Evolutionary conservation across 2,329 filamentous ascomycete genomes (phyloP), one percentile per base, ranked within the genome.

Genomic region (Xylaria sp.): DNA sequence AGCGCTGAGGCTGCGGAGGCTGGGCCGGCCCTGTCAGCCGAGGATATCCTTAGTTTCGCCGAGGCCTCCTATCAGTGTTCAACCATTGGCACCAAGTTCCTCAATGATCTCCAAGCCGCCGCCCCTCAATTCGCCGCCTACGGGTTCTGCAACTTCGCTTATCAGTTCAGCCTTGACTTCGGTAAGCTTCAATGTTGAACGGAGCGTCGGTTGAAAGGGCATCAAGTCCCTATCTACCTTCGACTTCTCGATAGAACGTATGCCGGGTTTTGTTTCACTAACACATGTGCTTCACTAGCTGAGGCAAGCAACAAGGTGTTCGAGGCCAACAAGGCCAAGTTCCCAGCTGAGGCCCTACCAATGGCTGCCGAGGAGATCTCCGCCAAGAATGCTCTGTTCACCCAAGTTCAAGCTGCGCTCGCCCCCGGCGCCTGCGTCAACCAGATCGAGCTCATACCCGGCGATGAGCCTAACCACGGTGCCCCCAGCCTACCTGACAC

Each of bases 11-110:
- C 9, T 6, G 51, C 56, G n/a, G 3, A 62, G 3, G 20, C 44
- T 2, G 60, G 68, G 48, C 38, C 46, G 3, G 57, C 65, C 53
- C 71, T 76, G 53, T 66, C 70, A 1, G 15, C n/a, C 11, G 63
- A 71, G 9, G 74, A 75, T 20, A 59, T 67, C n/a, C n/a, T 66
- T 15, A 48, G 54, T 36, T 66, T 76, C 28, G 49, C 26, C 11
- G 36, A 23, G 13, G 20, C 65, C 44, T 60, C 68, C 6, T 2
- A 51, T 1, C 6, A 67, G 15, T 17, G 69, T n/a, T 59, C 65
- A 7, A 2, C 6, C 0, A 26, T 67, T 5, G 72, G 71, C 6
- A 38, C 44, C 44, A 59, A 63, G 33, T 71, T 67, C 48, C 46
- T 73, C 1, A 15, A 42, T 1, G 65, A 73, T 36, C 33, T 74